Percentiles rank a stretch among this genome's conserved stretches.
Evolutionary conservation across 306 rosid genomes (phyloP).

Genomic region (Lathyrus tuberosus): DNA sequence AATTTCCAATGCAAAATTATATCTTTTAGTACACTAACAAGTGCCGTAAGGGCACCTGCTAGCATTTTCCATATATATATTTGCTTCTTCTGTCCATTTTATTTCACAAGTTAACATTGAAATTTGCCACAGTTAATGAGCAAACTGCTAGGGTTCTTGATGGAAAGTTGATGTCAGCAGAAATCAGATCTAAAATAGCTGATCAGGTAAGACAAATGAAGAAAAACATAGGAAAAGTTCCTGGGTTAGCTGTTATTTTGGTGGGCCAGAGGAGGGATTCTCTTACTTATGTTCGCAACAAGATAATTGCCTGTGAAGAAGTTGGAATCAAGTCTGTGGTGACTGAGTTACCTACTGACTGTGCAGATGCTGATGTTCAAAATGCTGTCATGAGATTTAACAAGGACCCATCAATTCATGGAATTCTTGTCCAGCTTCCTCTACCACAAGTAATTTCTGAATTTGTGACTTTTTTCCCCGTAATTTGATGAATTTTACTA

Average conservation of each 20-base stretch:
- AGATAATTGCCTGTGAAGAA: constrained; percentile 82
- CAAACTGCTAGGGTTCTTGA: constrained; percentile 60
- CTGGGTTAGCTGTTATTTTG: constrained; percentile 88
- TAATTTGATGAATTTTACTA: constrained; percentile 25
- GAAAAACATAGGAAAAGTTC: constrained; percentile 63
- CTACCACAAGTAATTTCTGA: constrained; percentile 81
- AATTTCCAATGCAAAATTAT: no score
- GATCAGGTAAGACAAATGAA: constrained; percentile 80
- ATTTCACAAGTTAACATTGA: constrained; percentile 22
- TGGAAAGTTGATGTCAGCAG: constrained; percentile 68
- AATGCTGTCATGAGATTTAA: constrained; percentile 60
- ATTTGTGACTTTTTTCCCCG: constrained; percentile 38
- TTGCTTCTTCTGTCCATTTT: constrained; percentile 29
- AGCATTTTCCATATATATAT: neutral
- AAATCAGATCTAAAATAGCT: constrained; percentile 68
- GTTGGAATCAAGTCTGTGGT: constrained; percentile 73
- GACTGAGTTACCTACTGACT: constrained; percentile 61
- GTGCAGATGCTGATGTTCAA: constrained; percentile 65
- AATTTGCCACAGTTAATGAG: constrained; percentile 50
- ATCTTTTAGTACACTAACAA: no score
- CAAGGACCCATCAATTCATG: constrained; percentile 82
- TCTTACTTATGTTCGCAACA: constrained; percentile 75
- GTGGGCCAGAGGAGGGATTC: constrained; percentile 91
- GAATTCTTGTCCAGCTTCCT: constrained; percentile 97
- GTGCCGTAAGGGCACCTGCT: no score